These are phyloP conservation scores for Oryza longistaminata DNA, from an alignment of 176 grass and related monocot species.

Conservation along the genomic window DNA sequence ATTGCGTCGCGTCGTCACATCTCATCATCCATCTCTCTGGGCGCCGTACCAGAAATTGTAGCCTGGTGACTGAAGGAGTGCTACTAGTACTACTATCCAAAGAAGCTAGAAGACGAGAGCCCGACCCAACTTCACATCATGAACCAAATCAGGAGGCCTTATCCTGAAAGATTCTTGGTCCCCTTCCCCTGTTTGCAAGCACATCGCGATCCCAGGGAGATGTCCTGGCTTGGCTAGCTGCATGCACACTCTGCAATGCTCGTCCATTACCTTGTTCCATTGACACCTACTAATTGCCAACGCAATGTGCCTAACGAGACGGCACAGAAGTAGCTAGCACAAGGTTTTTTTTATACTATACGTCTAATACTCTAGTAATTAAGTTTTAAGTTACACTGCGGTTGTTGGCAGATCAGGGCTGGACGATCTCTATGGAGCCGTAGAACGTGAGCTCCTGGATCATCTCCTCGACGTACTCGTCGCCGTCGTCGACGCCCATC, in stretches of 20 bases:
- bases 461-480: conserved; percentile 81
- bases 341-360: too few relatives aligned
- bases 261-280: not conserved
- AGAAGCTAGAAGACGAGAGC: conserved; percentile 17
- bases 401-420: not conserved
- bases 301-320: conserved; percentile 34
- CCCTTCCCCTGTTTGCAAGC: conserved; percentile 40
- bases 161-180: conserved; percentile 53
- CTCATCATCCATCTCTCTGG: not conserved
- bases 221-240: not conserved
- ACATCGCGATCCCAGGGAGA: not conserved
- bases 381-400: too few relatives aligned
- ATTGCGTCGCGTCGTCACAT: conserved; percentile 25
- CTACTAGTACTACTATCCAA: not conserved
- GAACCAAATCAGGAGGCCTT: conserved; percentile 49
- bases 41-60: not conserved
- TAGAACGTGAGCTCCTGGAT: conserved; percentile 82
- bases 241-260: not conserved
- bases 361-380: too few relatives aligned
- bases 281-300: not conserved
- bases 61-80: conserved; percentile 1
- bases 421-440: conserved; percentile 72
- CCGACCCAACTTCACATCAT: conserved; percentile 38
- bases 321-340: not conserved
- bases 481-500: conserved; percentile 1